Evolutionary conservation across 2,329 filamentous ascomycete species (phyloP).

Genomic region (Fusarium falciforme): DNA sequence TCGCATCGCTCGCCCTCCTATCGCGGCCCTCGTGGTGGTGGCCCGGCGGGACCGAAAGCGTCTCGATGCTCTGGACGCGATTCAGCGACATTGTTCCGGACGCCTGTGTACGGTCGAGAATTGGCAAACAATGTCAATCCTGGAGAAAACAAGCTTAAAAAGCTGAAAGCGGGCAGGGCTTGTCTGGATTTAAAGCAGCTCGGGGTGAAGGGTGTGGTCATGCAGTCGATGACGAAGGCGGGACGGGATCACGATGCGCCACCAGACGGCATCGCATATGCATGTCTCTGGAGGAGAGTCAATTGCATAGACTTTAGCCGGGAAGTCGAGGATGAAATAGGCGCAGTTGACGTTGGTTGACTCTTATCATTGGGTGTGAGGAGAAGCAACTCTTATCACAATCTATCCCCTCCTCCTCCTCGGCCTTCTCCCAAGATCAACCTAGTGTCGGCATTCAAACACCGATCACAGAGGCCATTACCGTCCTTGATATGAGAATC

Average conservation of each 20-base stretch:
- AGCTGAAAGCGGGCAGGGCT: background rate
- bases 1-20: conserved; percentile 58
- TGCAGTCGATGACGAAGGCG: conserved; percentile 32
- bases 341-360: background rate
- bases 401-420: background rate
- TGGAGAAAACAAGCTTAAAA: background rate
- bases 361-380: background rate
- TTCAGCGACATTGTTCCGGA: conserved; percentile 61
- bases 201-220: conserved; percentile 9
- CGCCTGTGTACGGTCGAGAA: background rate
- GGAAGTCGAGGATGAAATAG: conserved; percentile 7
- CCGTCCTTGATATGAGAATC: background rate
- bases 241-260: conserved; percentile 30
- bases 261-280: conserved; percentile 18
- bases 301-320: conserved; percentile 5
- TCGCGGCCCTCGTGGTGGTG: conserved; percentile 46
- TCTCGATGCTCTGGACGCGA: conserved; percentile 65
- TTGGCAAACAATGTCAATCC: background rate
- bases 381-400: background rate
- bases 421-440: background rate
- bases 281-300: conserved; percentile 15
- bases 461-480: background rate
- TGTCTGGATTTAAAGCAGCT: conserved; percentile 7
- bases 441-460: background rate
- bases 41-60: conserved; percentile 49